Conservation (phyloP, 441 rosid genomes). For the Euphorbia schlechtendalii region DNA sequence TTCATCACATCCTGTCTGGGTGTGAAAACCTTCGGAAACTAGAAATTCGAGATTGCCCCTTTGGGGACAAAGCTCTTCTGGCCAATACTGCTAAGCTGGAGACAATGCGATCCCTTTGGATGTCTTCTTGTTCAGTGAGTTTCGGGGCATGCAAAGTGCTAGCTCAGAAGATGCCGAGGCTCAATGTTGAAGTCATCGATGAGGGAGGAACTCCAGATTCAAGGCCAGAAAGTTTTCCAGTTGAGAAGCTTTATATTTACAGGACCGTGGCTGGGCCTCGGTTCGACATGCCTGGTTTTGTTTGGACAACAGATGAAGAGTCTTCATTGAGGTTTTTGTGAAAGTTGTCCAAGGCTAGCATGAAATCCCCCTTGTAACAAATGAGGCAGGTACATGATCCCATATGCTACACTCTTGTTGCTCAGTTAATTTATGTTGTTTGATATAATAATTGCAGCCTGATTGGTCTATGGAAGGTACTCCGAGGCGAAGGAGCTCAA, state of each 20-base stretch:
- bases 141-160: conserved; percentile 73
- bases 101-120: conserved; percentile 99
- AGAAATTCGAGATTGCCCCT: conserved; percentile 88
- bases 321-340: conserved; percentile 34
- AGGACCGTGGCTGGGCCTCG: conserved; percentile 71
- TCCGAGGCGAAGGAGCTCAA: too few relatives aligned
- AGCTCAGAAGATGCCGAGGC: conserved; percentile 74
- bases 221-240: conserved; percentile 58
- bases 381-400: too few relatives aligned
- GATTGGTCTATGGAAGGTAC: too few relatives aligned
- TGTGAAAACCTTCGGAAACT: conserved; percentile 76
- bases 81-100: conserved; percentile 83
- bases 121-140: conserved; percentile 85
- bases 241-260: conserved; percentile 76
- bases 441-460: too few relatives aligned
- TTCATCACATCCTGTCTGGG: conserved; percentile 75
- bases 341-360: too few relatives aligned
- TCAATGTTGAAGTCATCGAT: conserved; percentile 86
- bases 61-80: conserved; percentile 80
- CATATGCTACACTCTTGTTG: too few relatives aligned
- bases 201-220: conserved; percentile 57
- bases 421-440: too few relatives aligned
- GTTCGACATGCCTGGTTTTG: conserved; percentile 65
- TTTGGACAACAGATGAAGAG: conserved; percentile 63
- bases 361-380: too few relatives aligned